Percentiles rank a stretch among this genome's conserved stretches.
Conservation (phyloP, 2,329 filamentous ascomycete species). For the Exophiala viscosa region DNA sequence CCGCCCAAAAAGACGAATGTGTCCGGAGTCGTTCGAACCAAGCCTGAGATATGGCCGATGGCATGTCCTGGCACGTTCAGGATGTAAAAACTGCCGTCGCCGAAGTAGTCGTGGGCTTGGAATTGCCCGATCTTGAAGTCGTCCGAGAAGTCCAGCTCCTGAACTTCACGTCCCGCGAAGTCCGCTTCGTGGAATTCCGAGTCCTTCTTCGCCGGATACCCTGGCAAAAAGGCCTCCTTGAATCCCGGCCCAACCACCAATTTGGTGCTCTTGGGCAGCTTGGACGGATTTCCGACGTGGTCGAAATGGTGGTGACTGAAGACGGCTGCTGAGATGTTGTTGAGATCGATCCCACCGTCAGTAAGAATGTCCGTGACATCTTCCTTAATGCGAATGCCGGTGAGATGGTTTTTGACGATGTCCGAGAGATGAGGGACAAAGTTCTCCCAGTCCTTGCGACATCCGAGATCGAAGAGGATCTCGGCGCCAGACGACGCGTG, state of each 20-base stretch:
- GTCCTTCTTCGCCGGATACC: slow-evolving; percentile 41
- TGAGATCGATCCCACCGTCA: slow-evolving; percentile 29
- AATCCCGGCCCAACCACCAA: slow-evolving; percentile 54
- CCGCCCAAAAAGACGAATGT: slow-evolving; percentile 51
- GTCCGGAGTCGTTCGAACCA: slow-evolving; percentile 41
- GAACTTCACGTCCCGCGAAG: slow-evolving; percentile 30
- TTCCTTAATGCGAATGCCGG: slow-evolving; percentile 23
- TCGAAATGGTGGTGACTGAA: slow-evolving; percentile 35
- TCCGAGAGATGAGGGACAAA: slow-evolving; percentile 10
- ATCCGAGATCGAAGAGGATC: slow-evolving; percentile 28
- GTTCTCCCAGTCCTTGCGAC: slow-evolving; percentile 29
- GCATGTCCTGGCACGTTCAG: slow-evolving; percentile 46
- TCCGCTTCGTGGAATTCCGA: slow-evolving; percentile 33
- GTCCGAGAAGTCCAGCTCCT: slow-evolving; percentile 20
- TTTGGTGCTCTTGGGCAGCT: slow-evolving; percentile 33
- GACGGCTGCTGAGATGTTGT: slow-evolving; percentile 38
- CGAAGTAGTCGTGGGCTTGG: slow-evolving; percentile 41
- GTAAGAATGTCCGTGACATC: slow-evolving; percentile 30
- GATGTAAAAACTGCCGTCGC: slow-evolving; percentile 38
- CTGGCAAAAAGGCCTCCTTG: slow-evolving; percentile 44
- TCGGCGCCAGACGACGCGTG: slow-evolving; percentile 8
- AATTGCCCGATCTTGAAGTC: slow-evolving; percentile 34
- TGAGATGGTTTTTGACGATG: slow-evolving; percentile 2
- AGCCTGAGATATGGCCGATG: slow-evolving; percentile 47
- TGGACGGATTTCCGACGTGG: slow-evolving; percentile 50